Evolutionary conservation across 2,329 filamentous ascomycete species (phyloP).

Genomic region (Atkinsonella hypoxylon): DNA sequence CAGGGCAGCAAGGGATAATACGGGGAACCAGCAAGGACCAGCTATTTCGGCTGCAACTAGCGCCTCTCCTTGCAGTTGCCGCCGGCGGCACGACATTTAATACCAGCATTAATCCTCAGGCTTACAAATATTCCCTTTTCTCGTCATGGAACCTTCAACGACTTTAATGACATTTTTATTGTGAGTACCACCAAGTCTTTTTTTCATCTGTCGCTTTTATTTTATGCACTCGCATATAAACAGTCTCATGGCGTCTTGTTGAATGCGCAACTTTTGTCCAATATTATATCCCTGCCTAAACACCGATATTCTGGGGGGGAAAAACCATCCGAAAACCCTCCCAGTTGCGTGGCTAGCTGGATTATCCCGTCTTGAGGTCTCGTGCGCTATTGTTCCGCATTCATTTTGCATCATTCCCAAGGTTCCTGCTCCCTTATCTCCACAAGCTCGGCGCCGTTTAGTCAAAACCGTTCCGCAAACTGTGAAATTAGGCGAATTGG

Average conservation of each 20-base stretch:
- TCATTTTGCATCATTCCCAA: not conserved
- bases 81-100: not conserved
- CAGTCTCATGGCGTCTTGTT: not conserved
- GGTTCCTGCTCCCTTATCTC: not conserved
- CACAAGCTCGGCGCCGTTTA: not conserved
- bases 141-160: conserved; percentile 45
- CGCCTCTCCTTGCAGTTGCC: not conserved
- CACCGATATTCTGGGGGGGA: too few species aligned
- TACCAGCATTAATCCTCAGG: not conserved
- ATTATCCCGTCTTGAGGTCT: not conserved
- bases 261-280: not conserved
- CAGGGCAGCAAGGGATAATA: not conserved
- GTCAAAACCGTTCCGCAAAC: not conserved
- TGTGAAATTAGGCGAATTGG: not conserved
- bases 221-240: not conserved
- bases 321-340: not conserved
- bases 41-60: not conserved
- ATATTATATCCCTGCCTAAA: not conserved
- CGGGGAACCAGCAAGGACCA: not conserved
- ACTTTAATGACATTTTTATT: conserved; percentile 58
- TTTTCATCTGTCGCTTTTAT: not conserved
- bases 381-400: not conserved
- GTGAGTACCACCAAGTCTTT: conserved; percentile 31
- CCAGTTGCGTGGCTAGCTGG: not conserved
- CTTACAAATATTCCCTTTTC: conserved; percentile 1